Evolutionary conservation across 2,329 filamentous ascomycete species (phyloP).

Genomic region (Coniochaeta ligniaria): DNA sequence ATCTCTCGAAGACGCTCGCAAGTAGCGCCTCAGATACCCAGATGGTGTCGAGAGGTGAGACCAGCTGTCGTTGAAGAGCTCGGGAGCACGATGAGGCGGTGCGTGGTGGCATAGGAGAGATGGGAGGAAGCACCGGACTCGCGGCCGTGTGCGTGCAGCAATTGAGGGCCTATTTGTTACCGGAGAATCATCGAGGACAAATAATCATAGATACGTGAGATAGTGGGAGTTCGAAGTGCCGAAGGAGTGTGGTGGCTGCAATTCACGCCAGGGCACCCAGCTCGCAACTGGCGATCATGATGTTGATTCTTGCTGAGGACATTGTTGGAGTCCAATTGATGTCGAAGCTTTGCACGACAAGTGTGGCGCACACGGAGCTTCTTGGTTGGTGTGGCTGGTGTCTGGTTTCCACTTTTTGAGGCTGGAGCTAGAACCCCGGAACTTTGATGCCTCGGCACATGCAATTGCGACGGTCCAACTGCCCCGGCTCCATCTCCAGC

Average conservation of each 20-base stretch:
- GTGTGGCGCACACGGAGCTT: not conserved
- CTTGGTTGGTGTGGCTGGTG: not conserved
- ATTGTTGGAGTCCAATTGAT: not conserved
- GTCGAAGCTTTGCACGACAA: not conserved
- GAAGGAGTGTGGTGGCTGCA: not conserved
- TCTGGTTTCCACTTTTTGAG: not conserved
- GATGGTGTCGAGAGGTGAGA: constrained; percentile 33
- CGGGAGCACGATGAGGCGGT: constrained; percentile 39
- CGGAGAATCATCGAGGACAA: not conserved
- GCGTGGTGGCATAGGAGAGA: constrained; percentile 34
- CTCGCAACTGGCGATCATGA: not conserved
- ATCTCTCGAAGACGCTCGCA: constrained; percentile 39
- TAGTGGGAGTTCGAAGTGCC: not conserved
- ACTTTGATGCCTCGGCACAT: constrained; percentile 4
- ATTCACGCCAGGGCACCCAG: not conserved
- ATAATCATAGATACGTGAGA: not conserved
- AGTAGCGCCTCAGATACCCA: constrained; percentile 56
- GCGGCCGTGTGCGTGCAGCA: not conserved
- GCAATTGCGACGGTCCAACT: not conserved
- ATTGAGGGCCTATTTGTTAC: not conserved
- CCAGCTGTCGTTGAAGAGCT: constrained; percentile 35
- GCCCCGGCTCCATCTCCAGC: not conserved
- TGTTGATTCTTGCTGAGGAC: not conserved
- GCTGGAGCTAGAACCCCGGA: not conserved
- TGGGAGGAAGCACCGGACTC: not conserved